A percentile compares a stretch with the other conserved stretches of the same genome.
These are phyloP conservation scores for Zygosaccharomyces rouxii DNA, from an alignment of 805 yeast genomes.

Conservation along the genomic window DNA sequence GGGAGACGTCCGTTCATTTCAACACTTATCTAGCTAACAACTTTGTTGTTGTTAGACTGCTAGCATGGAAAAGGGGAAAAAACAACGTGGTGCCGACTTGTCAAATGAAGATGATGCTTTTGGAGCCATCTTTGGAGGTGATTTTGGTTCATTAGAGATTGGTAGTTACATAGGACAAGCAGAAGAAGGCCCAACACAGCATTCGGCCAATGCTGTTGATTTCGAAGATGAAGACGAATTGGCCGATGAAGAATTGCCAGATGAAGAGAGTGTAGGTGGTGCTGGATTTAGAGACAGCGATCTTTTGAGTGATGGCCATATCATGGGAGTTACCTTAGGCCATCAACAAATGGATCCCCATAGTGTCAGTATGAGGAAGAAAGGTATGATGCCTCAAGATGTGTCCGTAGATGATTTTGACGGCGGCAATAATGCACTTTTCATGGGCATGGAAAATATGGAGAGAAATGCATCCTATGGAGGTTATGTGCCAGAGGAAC, in stretches of 20 bases:
- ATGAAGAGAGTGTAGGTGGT: conserved; percentile 21
- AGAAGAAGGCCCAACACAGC: conserved; percentile 51
- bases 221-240: conserved; percentile 92
- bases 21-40: neutral
- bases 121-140: conserved; percentile 37
- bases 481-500: conserved; percentile 18
- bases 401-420: conserved; percentile 13
- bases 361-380: conserved; percentile 18
- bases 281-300: neutral
- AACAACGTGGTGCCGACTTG: conserved; percentile 18
- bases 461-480: conserved; percentile 22
- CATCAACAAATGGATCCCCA: conserved; percentile 10
- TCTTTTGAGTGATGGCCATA: conserved; percentile 8
- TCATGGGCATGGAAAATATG: conserved; percentile 31
- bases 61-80: conserved; percentile 7
- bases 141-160: conserved; percentile 35
- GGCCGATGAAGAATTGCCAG: conserved; percentile 74
- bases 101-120: conserved; percentile 39
- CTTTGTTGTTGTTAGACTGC: conserved; percentile 1
- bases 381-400: conserved; percentile 20
- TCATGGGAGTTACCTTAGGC: conserved; percentile 8
- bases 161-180: conserved; percentile 28
- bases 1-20: neutral
- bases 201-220: conserved; percentile 89
- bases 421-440: conserved; percentile 31